Conservation (phyloP, 345 rosid genomes). For the Psidium friedrichsthalianum region DNA sequence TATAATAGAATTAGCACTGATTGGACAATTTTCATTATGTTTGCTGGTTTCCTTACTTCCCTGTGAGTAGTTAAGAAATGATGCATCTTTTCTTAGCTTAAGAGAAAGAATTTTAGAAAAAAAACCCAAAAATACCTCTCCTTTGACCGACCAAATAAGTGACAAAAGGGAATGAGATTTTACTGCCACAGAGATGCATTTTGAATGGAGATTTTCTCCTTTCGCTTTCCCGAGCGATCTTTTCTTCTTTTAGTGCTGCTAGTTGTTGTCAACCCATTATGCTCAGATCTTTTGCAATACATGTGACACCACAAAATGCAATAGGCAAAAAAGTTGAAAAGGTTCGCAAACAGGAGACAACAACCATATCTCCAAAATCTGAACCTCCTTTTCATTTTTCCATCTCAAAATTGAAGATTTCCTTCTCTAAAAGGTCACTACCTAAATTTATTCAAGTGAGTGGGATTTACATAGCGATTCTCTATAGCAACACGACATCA, state of each 20-base stretch:
- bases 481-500: not conserved
- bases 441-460: not conserved
- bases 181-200: not conserved
- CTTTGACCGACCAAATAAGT: not conserved
- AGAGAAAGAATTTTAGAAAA: not conserved
- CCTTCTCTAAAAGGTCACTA: not conserved
- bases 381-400: not conserved
- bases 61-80: not conserved
- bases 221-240: not conserved
- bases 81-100: not conserved
- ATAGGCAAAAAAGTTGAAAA: not conserved
- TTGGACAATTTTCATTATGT: not conserved
- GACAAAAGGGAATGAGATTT: not conserved
- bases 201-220: not conserved
- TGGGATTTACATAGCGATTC: too few relatives aligned
- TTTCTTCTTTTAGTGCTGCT: not conserved
- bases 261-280: not conserved
- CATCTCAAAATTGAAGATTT: not conserved
- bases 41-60: not conserved
- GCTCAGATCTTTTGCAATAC: not conserved
- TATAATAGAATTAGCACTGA: not conserved
- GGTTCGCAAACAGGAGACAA: not conserved
- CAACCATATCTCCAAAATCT: not conserved
- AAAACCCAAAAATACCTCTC: not conserved
- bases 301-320: not conserved